A percentile compares a stretch with the other conserved stretches of the same genome.
These are phyloP conservation scores for Fagopyrum esculentum DNA, from an alignment of 148 eudicot species.

Conservation along the genomic window DNA sequence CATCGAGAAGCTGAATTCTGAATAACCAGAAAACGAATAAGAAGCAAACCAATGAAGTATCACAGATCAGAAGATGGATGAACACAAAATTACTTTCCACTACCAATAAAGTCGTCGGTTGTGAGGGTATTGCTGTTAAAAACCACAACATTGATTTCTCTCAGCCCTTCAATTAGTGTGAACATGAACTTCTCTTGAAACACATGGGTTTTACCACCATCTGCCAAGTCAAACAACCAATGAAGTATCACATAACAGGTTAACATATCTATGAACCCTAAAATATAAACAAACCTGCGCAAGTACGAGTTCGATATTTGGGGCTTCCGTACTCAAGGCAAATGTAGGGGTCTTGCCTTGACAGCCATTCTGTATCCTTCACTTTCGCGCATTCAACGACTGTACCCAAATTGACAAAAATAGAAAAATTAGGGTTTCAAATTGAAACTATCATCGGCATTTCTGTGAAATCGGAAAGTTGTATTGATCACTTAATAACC, in stretches of 20 bases:
- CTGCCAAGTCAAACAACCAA: constrained; percentile 17
- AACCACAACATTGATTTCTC: constrained; percentile 58
- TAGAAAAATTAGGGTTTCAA: background rate
- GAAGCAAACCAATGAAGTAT: constrained; percentile 8
- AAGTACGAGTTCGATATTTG: constrained; percentile 71
- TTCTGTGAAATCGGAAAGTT: background rate
- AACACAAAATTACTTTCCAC: constrained; percentile 58
- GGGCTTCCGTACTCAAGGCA: constrained; percentile 62
- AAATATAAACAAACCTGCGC: constrained; percentile 58
- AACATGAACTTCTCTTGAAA: constrained; percentile 90
- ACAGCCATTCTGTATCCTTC: constrained; percentile 87
- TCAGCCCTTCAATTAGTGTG: constrained; percentile 67
- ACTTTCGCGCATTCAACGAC: constrained; percentile 64
- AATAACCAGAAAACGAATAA: background rate
- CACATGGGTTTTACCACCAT: constrained; percentile 84
- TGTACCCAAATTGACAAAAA: constrained; percentile 15
- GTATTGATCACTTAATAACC: constrained; percentile 26
- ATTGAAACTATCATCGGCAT: background rate
- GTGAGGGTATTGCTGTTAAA: constrained; percentile 87
- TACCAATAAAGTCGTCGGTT: constrained; percentile 78
- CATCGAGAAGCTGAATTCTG: constrained; percentile 71
- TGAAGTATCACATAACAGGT: background rate
- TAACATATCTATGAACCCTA: background rate
- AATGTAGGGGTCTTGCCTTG: constrained; percentile 88
- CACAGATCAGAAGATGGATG: background rate